A percentile compares a stretch with the other conserved stretches of the same genome.
These are phyloP conservation scores for Solanum hybrid DNA, from an alignment of 305 asterid genomes.

Conservation along the genomic window DNA sequence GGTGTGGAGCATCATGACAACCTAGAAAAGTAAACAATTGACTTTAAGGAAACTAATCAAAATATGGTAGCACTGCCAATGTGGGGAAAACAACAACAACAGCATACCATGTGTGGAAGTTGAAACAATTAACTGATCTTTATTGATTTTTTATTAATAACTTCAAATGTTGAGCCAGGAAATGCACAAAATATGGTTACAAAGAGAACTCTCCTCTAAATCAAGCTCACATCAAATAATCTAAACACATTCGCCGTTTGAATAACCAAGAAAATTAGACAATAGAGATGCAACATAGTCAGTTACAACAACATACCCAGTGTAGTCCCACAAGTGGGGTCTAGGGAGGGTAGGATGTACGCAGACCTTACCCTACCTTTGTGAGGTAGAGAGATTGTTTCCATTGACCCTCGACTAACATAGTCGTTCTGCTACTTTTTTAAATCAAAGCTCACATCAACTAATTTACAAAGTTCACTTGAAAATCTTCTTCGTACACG, in stretches of 20 bases:
- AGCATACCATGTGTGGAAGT: neutral
- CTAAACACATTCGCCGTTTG: neutral
- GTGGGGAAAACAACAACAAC: neutral
- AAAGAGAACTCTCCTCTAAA: neutral
- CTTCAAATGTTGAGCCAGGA: neutral
- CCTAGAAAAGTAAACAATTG: neutral
- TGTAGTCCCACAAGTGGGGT: neutral
- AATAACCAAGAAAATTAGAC: neutral
- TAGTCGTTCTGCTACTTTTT: neutral
- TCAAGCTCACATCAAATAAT: neutral
- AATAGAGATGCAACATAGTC: neutral
- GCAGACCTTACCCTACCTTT: neutral
- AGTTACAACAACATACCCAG: neutral
- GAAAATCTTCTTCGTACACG: neutral
- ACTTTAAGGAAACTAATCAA: neutral
- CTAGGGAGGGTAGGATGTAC: neutral
- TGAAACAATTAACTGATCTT: neutral
- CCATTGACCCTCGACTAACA: neutral
- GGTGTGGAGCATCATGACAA: neutral
- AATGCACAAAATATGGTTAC: constrained; percentile 1
- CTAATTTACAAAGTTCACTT: neutral
- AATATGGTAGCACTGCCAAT: neutral
- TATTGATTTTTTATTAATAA: no score
- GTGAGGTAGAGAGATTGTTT: neutral
- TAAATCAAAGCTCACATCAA: neutral